Conservation (phyloP, 2,329 filamentous ascomycete genomes). For the Alternaria sp. region DNA sequence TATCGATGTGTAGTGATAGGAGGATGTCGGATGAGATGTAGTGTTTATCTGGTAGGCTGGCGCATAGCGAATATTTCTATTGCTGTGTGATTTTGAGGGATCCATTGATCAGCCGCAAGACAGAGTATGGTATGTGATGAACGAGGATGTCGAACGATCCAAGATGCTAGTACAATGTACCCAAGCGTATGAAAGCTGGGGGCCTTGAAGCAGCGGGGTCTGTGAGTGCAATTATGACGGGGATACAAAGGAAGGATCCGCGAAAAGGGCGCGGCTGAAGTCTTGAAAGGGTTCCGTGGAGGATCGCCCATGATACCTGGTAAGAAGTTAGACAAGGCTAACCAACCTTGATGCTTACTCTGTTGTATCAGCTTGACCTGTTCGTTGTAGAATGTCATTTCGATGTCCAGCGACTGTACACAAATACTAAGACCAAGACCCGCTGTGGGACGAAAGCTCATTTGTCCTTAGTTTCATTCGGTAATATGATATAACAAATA, state of each 20-base stretch:
- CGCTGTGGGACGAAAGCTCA: not conserved
- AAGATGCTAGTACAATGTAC: slow-evolving; percentile 30
- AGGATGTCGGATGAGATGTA: not conserved
- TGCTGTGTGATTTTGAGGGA: slow-evolving; percentile 20
- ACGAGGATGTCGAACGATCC: slow-evolving; percentile 27
- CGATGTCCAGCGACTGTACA: not conserved
- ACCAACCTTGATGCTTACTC: not conserved
- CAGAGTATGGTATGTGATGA: slow-evolving; percentile 12
- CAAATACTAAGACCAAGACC: not conserved
- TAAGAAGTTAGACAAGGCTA: not conserved
- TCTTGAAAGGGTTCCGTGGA: not conserved
- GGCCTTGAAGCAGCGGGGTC: slow-evolving; percentile 22
- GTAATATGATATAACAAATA: not conserved
- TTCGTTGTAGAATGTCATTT: not conserved
- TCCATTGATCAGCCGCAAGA: slow-evolving; percentile 23
- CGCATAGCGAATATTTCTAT: slow-evolving; percentile 31
- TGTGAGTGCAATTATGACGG: not conserved
- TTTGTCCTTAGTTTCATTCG: not conserved
- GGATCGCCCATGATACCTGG: not conserved
- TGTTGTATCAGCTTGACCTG: not conserved
- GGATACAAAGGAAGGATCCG: not conserved
- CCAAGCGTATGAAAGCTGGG: slow-evolving; percentile 27
- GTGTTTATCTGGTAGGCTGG: not conserved
- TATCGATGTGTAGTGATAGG: not conserved
- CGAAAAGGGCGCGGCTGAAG: slow-evolving; percentile 1